A percentile compares a stretch with the other conserved stretches of the same genome.
These are phyloP conservation scores for Argentina anserina DNA, from an alignment of 306 rosid genomes.

Conservation along the genomic window DNA sequence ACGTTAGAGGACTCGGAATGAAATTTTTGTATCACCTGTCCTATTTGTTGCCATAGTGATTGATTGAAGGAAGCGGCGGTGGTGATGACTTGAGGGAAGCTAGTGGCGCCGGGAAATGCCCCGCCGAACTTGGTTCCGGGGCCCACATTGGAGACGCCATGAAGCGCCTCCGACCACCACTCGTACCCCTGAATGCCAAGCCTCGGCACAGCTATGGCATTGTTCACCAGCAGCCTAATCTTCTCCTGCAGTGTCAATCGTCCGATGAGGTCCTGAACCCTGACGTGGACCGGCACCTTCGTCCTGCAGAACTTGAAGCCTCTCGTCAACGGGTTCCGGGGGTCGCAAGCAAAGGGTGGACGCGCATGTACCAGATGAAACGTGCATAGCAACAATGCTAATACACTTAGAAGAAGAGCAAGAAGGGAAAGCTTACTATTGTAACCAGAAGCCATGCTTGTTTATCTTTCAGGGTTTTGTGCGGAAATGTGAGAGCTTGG, in stretches of 20 bases:
- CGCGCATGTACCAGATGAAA: constrained; percentile 30
- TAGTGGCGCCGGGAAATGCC: constrained; percentile 73
- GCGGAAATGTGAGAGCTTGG: neutral
- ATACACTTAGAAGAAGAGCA: neutral
- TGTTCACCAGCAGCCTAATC: constrained; percentile 69
- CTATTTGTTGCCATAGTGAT: constrained; percentile 74
- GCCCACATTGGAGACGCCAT: constrained; percentile 88
- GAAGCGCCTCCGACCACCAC: constrained; percentile 87
- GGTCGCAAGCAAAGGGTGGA: constrained; percentile 80
- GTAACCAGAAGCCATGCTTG: neutral
- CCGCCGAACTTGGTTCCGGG: constrained; percentile 89
- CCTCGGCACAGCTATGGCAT: constrained; percentile 65
- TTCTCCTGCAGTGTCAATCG: constrained; percentile 74
- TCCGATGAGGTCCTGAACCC: constrained; percentile 71
- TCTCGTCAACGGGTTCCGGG: constrained; percentile 45
- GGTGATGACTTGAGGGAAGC: constrained; percentile 94
- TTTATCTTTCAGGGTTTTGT: neutral
- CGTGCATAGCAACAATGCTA: neutral
- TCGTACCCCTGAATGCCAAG: constrained; percentile 79
- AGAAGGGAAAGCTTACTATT: neutral
- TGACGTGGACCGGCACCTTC: constrained; percentile 36
- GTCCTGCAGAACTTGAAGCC: constrained; percentile 48
- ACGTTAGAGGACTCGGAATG: neutral
- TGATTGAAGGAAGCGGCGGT: constrained; percentile 92
- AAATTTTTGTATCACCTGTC: constrained; percentile 51